Conservation (phyloP, 352 stramenopile species). For the Globisporangium paddicum region DNA sequence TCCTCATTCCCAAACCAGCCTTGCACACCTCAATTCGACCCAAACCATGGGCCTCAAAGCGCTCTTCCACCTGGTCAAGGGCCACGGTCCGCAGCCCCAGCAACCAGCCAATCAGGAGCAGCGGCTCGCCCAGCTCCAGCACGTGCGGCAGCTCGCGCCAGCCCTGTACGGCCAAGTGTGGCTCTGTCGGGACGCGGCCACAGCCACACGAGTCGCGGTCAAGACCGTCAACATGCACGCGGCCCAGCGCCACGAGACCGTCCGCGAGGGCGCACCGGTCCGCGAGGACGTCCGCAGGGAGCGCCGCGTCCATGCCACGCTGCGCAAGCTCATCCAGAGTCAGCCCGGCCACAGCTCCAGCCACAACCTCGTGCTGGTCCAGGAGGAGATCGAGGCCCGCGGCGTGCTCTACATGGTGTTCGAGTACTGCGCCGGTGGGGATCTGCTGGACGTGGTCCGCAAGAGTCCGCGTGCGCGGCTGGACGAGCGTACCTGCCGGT, state of each 20-base stretch:
- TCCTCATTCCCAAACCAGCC: too few species aligned
- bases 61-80: constrained; percentile 7
- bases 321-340: constrained; percentile 20
- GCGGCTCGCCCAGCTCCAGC: constrained; percentile 21
- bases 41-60: constrained; percentile 6
- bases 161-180: constrained; percentile 58
- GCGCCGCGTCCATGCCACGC: constrained; percentile 35
- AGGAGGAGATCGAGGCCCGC: constrained; percentile 36
- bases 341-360: constrained; percentile 3
- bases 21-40: not conserved
- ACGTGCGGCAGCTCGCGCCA: constrained; percentile 34
- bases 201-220: not conserved
- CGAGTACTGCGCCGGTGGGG: constrained; percentile 44
- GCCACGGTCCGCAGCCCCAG: not conserved
- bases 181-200: constrained; percentile 35
- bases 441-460: constrained; percentile 43
- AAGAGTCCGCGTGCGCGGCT: constrained; percentile 28
- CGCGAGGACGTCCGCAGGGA: constrained; percentile 48
- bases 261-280: constrained; percentile 31
- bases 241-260: constrained; percentile 44
- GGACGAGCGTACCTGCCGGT: constrained; percentile 25
- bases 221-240: constrained; percentile 33
- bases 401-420: constrained; percentile 48
- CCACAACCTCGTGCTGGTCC: constrained; percentile 39
- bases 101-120: constrained; percentile 9